Evolutionary conservation across 257 asterid species (phyloP), one percentile per base, ranked within the genome.

Genomic region (Ajuga chamaepitys): DNA sequence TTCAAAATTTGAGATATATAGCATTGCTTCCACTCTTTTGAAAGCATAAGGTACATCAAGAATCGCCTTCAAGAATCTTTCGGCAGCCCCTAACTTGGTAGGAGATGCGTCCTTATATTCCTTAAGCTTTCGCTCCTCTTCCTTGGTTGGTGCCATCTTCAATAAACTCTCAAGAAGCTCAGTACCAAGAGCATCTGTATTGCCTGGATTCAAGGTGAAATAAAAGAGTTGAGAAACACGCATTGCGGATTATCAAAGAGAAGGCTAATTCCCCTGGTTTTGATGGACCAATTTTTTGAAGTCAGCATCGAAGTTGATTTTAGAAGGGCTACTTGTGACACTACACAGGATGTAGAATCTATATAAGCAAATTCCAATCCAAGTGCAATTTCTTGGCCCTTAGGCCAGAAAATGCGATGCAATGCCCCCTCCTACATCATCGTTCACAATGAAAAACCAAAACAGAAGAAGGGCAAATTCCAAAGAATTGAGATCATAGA

Each of bases 91-190:
- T 55, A 94, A 95, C 86, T 88, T 94, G 69, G 80, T 14, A 9
- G 96, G 95, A 37, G 99, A 90, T 77, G 67, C 85, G 52, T 90
- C 99, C 68, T 79, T 77, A 56, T 80, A 83, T 38, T 81, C 96
- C 73, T 80, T 90, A 46, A 94, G 81, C 72, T 89, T 94, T 22
- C 95, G 84, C 82, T 94, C 96, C 62, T 90, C 99, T 70, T 94
- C 99, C 77, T 88, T 88, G 11, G 92, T 84, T 32, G 99, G 99
- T 75, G 93, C 95, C 99, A 94, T 90, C 83, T 90, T 90, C 84
- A 90, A 66, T 74, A 94, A 85, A 82, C 87, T 86, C 84, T 94
- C 97, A 9, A 94, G 95, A 68, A 94, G 95, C 64, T 94, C 99
- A 11, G 95, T 77, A 37, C 97, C 95, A 46, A 90, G 96, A 25